Conservation (phyloP, 108 stramenopile genomes). For the Asterionellopsis glacialis region DNA sequence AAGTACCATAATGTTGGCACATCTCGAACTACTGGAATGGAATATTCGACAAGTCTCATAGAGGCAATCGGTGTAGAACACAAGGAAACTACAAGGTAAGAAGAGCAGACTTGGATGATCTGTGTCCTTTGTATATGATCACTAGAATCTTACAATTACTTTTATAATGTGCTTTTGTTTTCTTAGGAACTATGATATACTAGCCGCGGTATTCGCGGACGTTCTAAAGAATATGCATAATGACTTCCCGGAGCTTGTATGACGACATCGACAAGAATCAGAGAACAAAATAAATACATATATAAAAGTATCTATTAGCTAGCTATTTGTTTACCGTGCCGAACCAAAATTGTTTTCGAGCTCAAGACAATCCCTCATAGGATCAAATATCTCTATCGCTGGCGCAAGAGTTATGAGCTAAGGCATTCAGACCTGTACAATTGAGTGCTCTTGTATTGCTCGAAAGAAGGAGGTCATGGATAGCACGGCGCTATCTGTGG, state of each 20-base stretch:
- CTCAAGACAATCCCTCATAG: no score
- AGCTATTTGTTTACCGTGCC: no score
- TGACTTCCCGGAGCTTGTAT: conserved; percentile 57
- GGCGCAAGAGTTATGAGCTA: no score
- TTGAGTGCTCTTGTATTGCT: no score
- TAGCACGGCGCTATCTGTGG: no score
- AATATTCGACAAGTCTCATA: conserved; percentile 82
- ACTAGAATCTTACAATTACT: background rate
- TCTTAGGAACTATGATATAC: conserved; percentile 76
- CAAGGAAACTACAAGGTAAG: conserved; percentile 83
- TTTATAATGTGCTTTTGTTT: background rate
- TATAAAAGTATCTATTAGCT: background rate
- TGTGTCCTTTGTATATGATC: conserved; percentile 2
- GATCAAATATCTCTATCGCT: no score
- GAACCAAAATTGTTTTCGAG: no score
- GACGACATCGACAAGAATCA: background rate
- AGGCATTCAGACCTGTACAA: no score
- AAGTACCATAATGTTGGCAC: conserved; percentile 62
- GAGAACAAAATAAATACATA: background rate
- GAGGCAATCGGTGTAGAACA: conserved; percentile 88
- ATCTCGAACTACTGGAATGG: conserved; percentile 69
- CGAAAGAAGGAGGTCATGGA: no score
- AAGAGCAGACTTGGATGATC: background rate
- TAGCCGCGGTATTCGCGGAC: conserved; percentile 82
- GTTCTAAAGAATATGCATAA: conserved; percentile 71